phyloP scores from a whole-genome alignment of 2,329 filamentous ascomycete genomes.

The Periconia digitata region DNA sequence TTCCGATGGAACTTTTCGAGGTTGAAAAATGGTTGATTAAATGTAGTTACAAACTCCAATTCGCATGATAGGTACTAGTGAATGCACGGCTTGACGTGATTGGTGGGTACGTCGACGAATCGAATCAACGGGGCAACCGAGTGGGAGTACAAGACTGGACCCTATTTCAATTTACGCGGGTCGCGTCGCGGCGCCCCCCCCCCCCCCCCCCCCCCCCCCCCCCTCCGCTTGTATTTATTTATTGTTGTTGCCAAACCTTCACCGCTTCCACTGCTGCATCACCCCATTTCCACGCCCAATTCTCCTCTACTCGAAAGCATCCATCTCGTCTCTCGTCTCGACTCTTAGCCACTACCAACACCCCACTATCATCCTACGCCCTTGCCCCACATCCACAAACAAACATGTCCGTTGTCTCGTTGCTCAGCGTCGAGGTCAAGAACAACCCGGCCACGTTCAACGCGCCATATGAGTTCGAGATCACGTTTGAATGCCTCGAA shows the following conservation, averaged over 20 bases:
- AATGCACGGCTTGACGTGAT: no score
- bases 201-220: no score
- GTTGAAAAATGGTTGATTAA: no score
- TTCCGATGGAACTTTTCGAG: no score
- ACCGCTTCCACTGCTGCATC: no score
- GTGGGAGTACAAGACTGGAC: no score
- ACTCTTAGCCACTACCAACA: background rate
- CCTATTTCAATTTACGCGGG: no score
- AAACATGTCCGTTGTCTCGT: slow-evolving; percentile 95
- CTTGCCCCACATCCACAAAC: slow-evolving; percentile 34
- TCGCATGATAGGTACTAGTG: no score
- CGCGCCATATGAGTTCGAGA: slow-evolving; percentile 94
- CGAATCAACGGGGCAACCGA: no score
- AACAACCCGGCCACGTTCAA: slow-evolving; percentile 97
- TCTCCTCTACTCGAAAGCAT: background rate
- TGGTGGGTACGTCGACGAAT: no score
- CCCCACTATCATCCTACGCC: slow-evolving; percentile 3
- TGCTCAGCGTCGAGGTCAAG: slow-evolving; percentile 90
- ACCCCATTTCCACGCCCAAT: background rate
- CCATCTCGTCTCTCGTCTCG: background rate
- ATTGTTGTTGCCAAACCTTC: slow-evolving; percentile 1
- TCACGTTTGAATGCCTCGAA: slow-evolving; percentile 98
- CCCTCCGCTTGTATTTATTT: background rate
- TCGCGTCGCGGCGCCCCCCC: no score
- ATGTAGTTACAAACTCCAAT: no score